Evolutionary conservation across 805 yeast genomes (phyloP), one percentile per base, ranked within the genome.

Genomic region (Candida ipomoeae): DNA sequence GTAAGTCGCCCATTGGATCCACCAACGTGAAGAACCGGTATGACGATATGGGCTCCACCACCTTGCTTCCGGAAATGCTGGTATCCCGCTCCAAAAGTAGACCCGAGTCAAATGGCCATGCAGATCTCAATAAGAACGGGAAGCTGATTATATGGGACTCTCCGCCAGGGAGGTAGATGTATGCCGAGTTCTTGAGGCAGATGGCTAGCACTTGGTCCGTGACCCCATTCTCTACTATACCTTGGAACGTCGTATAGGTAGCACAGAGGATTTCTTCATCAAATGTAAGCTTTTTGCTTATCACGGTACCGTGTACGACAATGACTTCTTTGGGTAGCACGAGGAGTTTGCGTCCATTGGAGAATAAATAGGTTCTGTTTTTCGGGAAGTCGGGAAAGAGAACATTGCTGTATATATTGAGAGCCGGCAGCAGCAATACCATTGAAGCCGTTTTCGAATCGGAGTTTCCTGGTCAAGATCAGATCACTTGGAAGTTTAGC

Each of bases 1-100:
- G 89, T 50, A 87, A 75, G 3, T 88, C 94, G 2, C 81, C 79
- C 53, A 85, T 68, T 0, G 96, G 92, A 62, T 88, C 95, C 1
- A 83, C 75, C 51, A 89, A 62, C 0, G 95, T 82, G 48, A 89
- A 71, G 56, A 87, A 85, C 67, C 73, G 40, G 63, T 54, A 49
- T 53, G 62, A 20, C 37, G 46, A 44, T 7, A 67, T 52, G 7
- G 43, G 17, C 14, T 18, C 43, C 32, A 18, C 6, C 2, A 23
- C 29, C 6, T 26, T 37, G 20, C 34, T 34, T 18, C 33, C 17
- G 13, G 36, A 18, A 23, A 36, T 49, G 18, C 55, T 52, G 29
- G 59, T 57, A 44, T 74, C 77, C 36, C 82, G 70, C 58, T 86
- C 87, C 20, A 87, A 59, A 0, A 90, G 67, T 3, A 89, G 61